Evolutionary conservation across 2,329 filamentous ascomycete genomes (phyloP), one percentile per base, ranked within the genome.

Genomic region (Penicillium sclerotigenum): DNA sequence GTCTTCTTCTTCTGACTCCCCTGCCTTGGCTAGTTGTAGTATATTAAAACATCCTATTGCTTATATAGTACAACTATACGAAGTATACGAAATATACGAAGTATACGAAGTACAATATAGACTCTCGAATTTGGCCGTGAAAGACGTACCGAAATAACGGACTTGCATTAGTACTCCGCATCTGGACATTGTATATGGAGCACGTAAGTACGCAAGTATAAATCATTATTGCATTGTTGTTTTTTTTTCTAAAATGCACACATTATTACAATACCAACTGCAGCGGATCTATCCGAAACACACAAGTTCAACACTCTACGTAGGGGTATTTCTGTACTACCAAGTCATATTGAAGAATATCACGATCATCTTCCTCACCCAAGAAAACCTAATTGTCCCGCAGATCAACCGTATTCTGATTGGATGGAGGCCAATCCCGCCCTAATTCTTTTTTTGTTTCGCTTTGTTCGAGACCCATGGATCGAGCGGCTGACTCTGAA

Each of bases 201-300:
- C 31, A 18, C 40, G 42, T n/a, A 3, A 16, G 31, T 16, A 33
- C 16, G 31, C 33, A 53, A 14, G 37, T 33, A 18, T 36, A 22
- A 48, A 24, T 6, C 24, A 31, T 36, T 41, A 16, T 41, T n/a
- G 22, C 18, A 26, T 22, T 49, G 9, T 26, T 9, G 10, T 43
- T 24, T 5, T 16, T 20, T n/a, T n/a, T n/a, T 37, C 14, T 29
- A 7, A 38, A 33, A 20, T 38, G 8, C 18, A 18, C 6, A 45
- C 26, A 52, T 52, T 56, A 52, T 52, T 56, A 20, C 28, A 34
- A 22, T 20, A n/a, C 26, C 20, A 41, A 41, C 53, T 46, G 47
- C 53, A 52, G 47, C 53, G 53, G 53, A 56, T 56, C 53, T 56
- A 56, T 56, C 53, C 53, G 53, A 55, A 55, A 52, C 16, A 13